Base-by-base conservation (phyloP, 2,329 filamentous ascomycete genomes). In the Triangularia verruculosa region DNA sequence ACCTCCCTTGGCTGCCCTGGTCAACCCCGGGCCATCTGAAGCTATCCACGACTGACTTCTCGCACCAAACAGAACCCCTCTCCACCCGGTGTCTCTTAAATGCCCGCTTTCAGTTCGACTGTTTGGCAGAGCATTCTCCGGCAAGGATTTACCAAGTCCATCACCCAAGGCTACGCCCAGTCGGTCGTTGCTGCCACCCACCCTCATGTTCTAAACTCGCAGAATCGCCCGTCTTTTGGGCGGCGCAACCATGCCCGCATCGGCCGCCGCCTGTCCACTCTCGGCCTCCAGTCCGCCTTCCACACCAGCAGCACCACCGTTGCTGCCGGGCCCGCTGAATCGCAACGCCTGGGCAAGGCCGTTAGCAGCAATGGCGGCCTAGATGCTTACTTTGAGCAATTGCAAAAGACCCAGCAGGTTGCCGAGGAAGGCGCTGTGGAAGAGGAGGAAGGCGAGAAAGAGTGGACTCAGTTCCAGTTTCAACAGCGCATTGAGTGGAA, bases 111-210 rank as follows among this genome's bases (percentile, higher is more conserved):
- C 74, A 88, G 88, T 78, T 88, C 86, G 68, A 86, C 84, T 75
- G 80, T 89, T 70, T 88, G 87, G 79, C 83, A 86, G 80, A 89
- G 85, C 83, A 91, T 98, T 84, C 92, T 96, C 87, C 94, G 95
- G 84, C 91, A 94, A 86, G 93, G 92, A 89, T 90, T 97, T 81
- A 89, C 92, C 76, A 98, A 98, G 83, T 93, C 93, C 74, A 90
- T 98, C 78, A 94, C 92, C 78, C 92, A 98, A 86, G 94, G 94
- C 80, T 98, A 97, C 86, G 93, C 93, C 72, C 94, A 98, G 78
- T 97, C 93, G 68, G 90, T 98, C 80, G 93, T 99, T 80, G 95
- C 95, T 74, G 94, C 93, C 73, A 92, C 92, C 69, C 93, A 97
- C 68, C 86, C 85, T 62, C 83, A 85, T 89, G 90, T 81, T 84